These are phyloP conservation scores for Nothophytophthora sp. DNA, from an alignment of 352 stramenopile species.

Conservation along the genomic window DNA sequence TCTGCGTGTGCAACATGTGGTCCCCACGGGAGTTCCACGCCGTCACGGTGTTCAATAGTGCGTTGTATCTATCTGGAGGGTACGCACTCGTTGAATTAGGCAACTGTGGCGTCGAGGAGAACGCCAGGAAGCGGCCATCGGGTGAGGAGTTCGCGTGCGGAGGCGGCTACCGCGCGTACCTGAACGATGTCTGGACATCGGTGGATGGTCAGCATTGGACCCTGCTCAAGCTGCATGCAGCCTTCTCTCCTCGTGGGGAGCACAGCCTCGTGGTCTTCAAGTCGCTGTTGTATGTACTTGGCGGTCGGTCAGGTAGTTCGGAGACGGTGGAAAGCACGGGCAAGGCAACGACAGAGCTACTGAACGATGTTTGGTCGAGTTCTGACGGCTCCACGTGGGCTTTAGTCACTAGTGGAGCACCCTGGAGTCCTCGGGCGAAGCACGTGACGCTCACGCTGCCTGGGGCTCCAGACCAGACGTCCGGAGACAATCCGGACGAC, in stretches of 20 bases:
- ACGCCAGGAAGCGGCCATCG: slow-evolving; percentile 42
- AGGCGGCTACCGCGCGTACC: slow-evolving; percentile 59
- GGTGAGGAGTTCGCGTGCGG: slow-evolving; percentile 71
- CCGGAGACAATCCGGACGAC: slow-evolving; percentile 44
- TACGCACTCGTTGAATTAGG: slow-evolving; percentile 64
- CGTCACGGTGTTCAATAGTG: slow-evolving; percentile 38
- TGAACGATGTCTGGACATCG: slow-evolving; percentile 78
- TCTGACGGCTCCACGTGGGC: slow-evolving; percentile 50
- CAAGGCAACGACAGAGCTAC: slow-evolving; percentile 23
- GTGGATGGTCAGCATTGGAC: slow-evolving; percentile 60
- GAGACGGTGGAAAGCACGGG: slow-evolving; percentile 17
- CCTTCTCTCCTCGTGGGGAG: slow-evolving; percentile 58
- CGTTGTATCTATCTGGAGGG: slow-evolving; percentile 60
- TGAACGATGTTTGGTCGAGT: slow-evolving; percentile 81
- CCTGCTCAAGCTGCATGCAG: slow-evolving; percentile 38
- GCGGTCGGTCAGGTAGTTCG: slow-evolving; percentile 43
- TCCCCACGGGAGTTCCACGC: slow-evolving; percentile 74
- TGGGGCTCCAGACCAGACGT: slow-evolving; percentile 36
- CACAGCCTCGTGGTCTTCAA: slow-evolving; percentile 70
- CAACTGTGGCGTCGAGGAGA: slow-evolving; percentile 67
- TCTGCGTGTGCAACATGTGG: slow-evolving; percentile 80
- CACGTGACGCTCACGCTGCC: slow-evolving; percentile 46
- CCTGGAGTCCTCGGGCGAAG: slow-evolving; percentile 60
- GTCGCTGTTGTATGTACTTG: slow-evolving; percentile 56
- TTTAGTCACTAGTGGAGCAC: slow-evolving; percentile 20